Evolutionary conservation across 306 rosid genomes (phyloP).

Genomic region (Elaeagnus macrophylla): DNA sequence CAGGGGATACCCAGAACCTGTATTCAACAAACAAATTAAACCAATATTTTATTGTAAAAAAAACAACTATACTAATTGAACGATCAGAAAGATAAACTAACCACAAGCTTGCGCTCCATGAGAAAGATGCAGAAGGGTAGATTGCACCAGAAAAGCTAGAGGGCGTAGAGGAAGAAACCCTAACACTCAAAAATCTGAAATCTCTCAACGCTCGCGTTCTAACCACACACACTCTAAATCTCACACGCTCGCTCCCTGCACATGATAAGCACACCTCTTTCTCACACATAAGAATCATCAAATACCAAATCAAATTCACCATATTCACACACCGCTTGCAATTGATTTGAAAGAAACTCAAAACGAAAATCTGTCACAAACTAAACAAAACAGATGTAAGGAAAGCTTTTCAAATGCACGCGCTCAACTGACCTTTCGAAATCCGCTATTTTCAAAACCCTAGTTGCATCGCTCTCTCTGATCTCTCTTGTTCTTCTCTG

Average conservation of each 20-base stretch:
- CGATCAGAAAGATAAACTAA: conserved; percentile 22
- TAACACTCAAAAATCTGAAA: conserved; percentile 21
- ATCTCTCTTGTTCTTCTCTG: too few species aligned
- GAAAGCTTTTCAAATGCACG: too few species aligned
- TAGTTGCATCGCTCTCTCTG: too few species aligned
- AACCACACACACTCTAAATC: conserved; percentile 66
- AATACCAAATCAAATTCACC: conserved; percentile 56
- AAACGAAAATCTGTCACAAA: too few species aligned
- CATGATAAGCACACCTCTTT: conserved; percentile 76
- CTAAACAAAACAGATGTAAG: too few species aligned
- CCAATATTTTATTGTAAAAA: background rate
- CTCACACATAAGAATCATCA: conserved; percentile 62
- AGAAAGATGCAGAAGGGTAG: conserved; percentile 7
- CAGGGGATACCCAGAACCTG: conserved; percentile 79
- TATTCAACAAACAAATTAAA: conserved; percentile 5
- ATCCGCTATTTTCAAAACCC: too few species aligned
- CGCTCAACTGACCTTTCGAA: too few species aligned
- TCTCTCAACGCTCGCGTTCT: conserved; percentile 49
- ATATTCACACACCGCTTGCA: conserved; percentile 3
- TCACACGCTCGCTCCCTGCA: conserved; percentile 94
- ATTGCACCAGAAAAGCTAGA: conserved; percentile 14
- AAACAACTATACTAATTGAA: background rate
- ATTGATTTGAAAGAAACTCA: too few species aligned
- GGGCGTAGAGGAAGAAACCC: conserved; percentile 32
- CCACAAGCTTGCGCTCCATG: conserved; percentile 97